Conservation (phyloP, 176 grass and related monocot species). For the Aegilops speltoides region DNA sequence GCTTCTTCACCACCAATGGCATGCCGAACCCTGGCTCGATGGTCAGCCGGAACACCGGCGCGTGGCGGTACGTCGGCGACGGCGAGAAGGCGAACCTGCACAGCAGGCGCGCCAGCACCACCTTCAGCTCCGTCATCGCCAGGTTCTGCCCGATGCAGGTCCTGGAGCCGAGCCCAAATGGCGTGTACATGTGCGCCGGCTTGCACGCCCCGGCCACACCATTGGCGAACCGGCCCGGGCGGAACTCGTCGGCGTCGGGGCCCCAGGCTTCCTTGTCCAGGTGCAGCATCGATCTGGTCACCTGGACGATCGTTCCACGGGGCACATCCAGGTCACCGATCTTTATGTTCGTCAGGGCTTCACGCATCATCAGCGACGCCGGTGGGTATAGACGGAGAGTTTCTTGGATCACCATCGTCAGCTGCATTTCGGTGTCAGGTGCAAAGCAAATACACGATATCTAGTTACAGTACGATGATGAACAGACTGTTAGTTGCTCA, state of each 20-base stretch:
- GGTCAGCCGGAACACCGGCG: conserved; percentile 45
- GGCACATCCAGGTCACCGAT: conserved; percentile 4
- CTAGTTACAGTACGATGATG: not conserved
- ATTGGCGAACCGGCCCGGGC: not conserved
- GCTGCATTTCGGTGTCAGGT: not conserved
- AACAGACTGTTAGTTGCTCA: not conserved
- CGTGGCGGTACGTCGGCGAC: conserved; percentile 46
- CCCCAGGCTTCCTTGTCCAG: conserved; percentile 16
- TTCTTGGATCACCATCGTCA: conserved; percentile 20
- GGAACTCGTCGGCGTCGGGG: not conserved
- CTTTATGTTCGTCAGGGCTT: conserved; percentile 11
- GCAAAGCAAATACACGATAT: not conserved
- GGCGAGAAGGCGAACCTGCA: conserved; percentile 42
- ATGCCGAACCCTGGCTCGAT: conserved; percentile 48
- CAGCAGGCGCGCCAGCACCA: conserved; percentile 40
- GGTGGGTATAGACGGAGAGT: conserved; percentile 15
- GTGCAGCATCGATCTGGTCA: conserved; percentile 15
- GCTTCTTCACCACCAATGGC: conserved; percentile 34
- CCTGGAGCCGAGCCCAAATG: not conserved
- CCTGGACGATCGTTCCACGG: conserved; percentile 2
- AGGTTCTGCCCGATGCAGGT: conserved; percentile 53
- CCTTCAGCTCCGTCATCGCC: conserved; percentile 61
- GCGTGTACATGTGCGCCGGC: conserved; percentile 1
- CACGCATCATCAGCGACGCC: not conserved
- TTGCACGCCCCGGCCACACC: not conserved